Conservation (phyloP, 2,329 filamentous ascomycete genomes). For the Neurospora sp. region DNA sequence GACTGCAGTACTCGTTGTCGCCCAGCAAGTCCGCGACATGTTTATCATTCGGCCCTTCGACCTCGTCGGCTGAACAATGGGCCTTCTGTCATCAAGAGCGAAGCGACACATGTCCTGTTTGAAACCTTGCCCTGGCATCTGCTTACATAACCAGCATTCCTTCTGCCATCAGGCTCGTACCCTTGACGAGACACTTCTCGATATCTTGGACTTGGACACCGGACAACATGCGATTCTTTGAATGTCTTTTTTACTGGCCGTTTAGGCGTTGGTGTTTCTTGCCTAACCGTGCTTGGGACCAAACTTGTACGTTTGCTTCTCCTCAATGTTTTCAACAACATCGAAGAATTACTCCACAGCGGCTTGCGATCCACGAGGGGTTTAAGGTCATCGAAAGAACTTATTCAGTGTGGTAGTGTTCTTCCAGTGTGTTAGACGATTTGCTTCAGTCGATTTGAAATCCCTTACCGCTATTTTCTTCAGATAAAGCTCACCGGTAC, state of each 20-base stretch:
- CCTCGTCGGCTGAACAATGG: not conserved
- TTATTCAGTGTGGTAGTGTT: not conserved
- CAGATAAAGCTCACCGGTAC: not conserved
- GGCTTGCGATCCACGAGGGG: not conserved
- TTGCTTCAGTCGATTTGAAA: not conserved
- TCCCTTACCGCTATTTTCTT: not conserved
- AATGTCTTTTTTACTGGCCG: not conserved
- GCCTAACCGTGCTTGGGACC: not conserved
- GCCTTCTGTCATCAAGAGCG: not conserved
- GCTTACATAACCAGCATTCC: not conserved
- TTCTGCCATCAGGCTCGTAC: not conserved
- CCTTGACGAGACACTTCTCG: not conserved
- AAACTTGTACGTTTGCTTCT: not conserved
- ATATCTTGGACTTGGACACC: not conserved
- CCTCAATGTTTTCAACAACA: not conserved
- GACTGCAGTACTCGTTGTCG: not conserved
- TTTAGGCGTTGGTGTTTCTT: not conserved
- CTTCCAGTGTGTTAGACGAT: not conserved
- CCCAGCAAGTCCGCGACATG: not conserved
- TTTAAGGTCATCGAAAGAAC: not conserved
- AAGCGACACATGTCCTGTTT: not conserved
- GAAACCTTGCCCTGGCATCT: not conserved
- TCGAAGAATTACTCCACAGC: not conserved
- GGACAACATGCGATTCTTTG: not conserved
- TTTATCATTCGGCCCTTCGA: not conserved